Conservation (phyloP, 2,329 filamentous ascomycete genomes). For the Fusarium veterinarium region DNA sequence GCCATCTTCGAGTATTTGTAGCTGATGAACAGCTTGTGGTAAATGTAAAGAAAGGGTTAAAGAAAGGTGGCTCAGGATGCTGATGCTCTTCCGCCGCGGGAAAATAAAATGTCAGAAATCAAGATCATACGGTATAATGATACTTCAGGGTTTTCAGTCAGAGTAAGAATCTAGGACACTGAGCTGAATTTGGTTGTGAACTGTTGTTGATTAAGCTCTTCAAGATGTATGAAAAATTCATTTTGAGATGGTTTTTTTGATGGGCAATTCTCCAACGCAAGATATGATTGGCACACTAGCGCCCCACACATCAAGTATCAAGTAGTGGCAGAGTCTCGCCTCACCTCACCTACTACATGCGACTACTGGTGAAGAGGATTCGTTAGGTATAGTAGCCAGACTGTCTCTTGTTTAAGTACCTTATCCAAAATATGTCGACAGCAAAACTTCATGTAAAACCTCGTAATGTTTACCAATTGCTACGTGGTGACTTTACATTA, state of each 20-base stretch:
- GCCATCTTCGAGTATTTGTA: constrained; percentile 35
- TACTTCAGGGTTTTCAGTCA: neutral
- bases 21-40: constrained; percentile 1
- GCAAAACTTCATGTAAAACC: constrained; percentile 15
- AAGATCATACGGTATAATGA: no score
- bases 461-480: constrained; percentile 12
- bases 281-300: constrained; percentile 35
- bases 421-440: neutral
- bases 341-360: constrained; percentile 5
- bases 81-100: neutral
- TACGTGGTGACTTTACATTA: constrained; percentile 6
- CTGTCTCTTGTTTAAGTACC: neutral
- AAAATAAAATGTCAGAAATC: neutral
- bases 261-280: constrained; percentile 15
- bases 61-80: neutral
- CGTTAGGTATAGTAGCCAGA: neutral
- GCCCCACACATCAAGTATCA: neutral
- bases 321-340: constrained; percentile 25
- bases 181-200: constrained; percentile 10
- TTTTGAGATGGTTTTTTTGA: constrained; percentile 34
- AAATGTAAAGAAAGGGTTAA: constrained; percentile 2
- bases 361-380: neutral
- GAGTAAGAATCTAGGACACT: neutral
- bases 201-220: constrained; percentile 31
- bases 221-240: constrained; percentile 30